Evolutionary conservation across 495 filamentous ascomycete species (phyloP), one percentile per base, ranked within the genome.

Genomic region (Xylaria cubensis): DNA sequence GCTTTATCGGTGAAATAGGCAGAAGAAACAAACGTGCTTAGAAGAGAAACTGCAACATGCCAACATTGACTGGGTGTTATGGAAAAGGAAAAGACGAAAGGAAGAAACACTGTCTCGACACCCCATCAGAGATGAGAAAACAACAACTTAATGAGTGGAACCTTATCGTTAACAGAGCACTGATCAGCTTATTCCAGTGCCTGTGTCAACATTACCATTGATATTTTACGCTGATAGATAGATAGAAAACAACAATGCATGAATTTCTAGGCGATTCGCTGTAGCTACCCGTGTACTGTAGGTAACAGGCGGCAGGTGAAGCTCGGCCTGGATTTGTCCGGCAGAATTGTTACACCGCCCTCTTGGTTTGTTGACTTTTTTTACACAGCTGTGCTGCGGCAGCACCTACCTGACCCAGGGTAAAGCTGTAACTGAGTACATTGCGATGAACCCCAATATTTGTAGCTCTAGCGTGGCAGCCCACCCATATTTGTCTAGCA

Each of bases 281-380:
- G 55, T 36, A 39, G 34, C 59, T 53, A 42, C 39, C 39, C 12
- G 12, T 2, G 39, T 29, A 29, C 26, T 29, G 26, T 42, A 55
- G 46, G 29, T 36, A 55, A 55, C 32, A 41, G 46, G 44, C 29
- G 46, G 48, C 50, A 42, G 36, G 48, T 10, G 64, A 67, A 67
- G 51, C 41, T 62, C 67, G 48, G 55, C 53, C 61, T 9, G 42
- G 39, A 39, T 48, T 55, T 59, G 63, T 32, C 63, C 32, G 70
- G 70, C 70, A 72, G 63, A 72, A 72, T 34, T 66, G 8, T 24
- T 41, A 59, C 62, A 72, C 70, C 70, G 63, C 15, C 70, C 70
- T 29, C 42, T 41, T 15, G 17, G 34, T 59, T 71, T 63, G 69
- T 64, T 71, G 69, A 70, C 55, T 36, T 63, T 70, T 29, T 70